phyloP scores from a whole-genome alignment of 2,329 filamentous ascomycete genomes.

The Sporothrix inflata region DNA sequence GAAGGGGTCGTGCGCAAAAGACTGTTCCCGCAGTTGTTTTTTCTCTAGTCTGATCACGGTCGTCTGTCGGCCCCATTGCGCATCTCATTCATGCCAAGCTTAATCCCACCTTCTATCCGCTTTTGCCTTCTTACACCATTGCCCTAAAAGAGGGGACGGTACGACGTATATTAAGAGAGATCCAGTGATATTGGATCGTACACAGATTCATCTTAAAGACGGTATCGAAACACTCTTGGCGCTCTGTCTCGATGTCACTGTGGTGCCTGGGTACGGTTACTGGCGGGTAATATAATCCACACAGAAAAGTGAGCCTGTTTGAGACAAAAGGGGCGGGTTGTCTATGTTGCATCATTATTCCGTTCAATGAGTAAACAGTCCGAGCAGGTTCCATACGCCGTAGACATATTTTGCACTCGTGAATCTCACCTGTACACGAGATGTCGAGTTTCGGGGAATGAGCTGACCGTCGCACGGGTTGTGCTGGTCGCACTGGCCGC shows the following conservation, averaged over 20 bases:
- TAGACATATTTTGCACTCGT: no score
- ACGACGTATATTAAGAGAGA: neutral
- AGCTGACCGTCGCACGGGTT: no score
- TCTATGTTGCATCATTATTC: no score
- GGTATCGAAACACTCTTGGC: neutral
- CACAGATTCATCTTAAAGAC: neutral
- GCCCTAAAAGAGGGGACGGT: neutral
- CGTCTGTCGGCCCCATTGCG: neutral
- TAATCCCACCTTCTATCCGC: neutral
- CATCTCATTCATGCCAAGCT: neutral
- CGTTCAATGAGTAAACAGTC: no score
- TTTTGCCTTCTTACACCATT: neutral
- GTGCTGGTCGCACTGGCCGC: no score
- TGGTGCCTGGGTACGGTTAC: neutral
- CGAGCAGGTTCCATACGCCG: no score
- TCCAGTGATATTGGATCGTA: neutral
- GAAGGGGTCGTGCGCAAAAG: neutral
- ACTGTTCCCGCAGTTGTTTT: neutral
- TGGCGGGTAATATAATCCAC: no score
- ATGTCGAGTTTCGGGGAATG: no score
- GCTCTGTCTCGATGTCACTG: no score
- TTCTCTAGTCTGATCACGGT: neutral
- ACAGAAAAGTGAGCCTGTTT: no score
- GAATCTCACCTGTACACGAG: no score
- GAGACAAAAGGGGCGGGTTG: no score